These are phyloP conservation scores for Mucor irregularis DNA, from an alignment of 371 early-diverging fungal genomes.

Conservation along the genomic window DNA sequence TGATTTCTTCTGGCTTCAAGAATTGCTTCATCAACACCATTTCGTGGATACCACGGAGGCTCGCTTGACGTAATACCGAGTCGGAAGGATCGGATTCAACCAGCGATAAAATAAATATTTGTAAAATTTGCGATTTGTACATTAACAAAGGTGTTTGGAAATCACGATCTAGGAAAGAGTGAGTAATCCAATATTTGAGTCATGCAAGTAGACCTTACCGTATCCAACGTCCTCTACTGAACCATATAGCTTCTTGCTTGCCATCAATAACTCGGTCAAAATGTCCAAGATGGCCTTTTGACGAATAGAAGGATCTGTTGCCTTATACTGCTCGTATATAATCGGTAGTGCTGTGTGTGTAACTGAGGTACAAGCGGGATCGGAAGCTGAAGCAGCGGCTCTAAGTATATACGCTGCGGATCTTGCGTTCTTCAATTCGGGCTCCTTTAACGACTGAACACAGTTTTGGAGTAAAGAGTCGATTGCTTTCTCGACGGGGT, in stretches of 20 bases:
- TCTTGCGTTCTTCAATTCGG: conserved; percentile 68
- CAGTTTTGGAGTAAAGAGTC: conserved; percentile 61
- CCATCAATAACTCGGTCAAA: conserved; percentile 59
- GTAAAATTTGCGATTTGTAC: conserved; percentile 48
- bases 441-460: conserved; percentile 60
- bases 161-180: conserved; percentile 49
- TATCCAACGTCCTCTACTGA: conserved; percentile 36
- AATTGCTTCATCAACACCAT: conserved; percentile 67
- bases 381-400: conserved; percentile 65
- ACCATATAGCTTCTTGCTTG: conserved; percentile 56
- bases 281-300: conserved; percentile 62
- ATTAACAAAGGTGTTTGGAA: conserved; percentile 59
- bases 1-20: conserved; percentile 51
- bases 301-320: conserved; percentile 45
- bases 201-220: conserved; percentile 1
- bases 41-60: conserved; percentile 61
- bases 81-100: conserved; percentile 23
- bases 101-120: conserved; percentile 26
- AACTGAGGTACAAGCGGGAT: conserved; percentile 66
- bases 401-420: conserved; percentile 62
- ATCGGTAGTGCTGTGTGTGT: conserved; percentile 50
- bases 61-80: conserved; percentile 50
- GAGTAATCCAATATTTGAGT: not conserved
- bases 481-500: conserved; percentile 61
- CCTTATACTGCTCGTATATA: conserved; percentile 44